A percentile compares a stretch with the other conserved stretches of the same genome.
These are phyloP conservation scores for Moringa oleifera DNA, from an alignment of 345 rosid genomes.

Conservation along the genomic window DNA sequence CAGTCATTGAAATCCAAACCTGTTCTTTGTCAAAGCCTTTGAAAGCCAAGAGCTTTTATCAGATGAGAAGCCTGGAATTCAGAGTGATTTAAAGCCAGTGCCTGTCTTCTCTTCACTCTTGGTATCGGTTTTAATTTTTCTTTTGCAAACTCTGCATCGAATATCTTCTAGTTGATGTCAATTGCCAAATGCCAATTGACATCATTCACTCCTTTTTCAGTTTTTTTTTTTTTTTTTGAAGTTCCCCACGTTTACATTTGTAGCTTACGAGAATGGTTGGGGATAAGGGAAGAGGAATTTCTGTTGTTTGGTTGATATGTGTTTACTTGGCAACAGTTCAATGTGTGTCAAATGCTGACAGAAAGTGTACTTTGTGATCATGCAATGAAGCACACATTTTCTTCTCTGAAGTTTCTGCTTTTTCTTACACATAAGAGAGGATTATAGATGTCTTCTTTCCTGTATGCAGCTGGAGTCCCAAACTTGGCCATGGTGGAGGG, in stretches of 20 bases:
- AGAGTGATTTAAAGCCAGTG: background rate
- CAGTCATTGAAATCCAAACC: no score
- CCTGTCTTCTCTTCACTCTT: background rate
- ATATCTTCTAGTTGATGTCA: background rate
- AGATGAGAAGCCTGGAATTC: background rate
- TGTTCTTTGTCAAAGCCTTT: background rate
- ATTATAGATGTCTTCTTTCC: conserved; percentile 8
- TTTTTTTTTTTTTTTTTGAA: no score
- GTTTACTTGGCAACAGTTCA: background rate
- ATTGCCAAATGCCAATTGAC: background rate
- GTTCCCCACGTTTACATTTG: no score
- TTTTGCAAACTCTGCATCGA: background rate
- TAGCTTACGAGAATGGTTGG: background rate
- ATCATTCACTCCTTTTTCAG: no score
- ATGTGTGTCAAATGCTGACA: background rate
- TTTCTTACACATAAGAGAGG: background rate
- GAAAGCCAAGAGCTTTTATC: background rate
- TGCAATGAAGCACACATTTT: background rate
- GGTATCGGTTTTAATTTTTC: background rate
- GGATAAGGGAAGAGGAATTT: background rate
- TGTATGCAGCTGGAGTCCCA: conserved; percentile 70
- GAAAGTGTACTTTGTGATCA: background rate
- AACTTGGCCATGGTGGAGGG: conserved; percentile 71
- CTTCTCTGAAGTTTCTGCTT: background rate
- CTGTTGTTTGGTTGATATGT: background rate